Evolutionary conservation across 306 rosid species (phyloP).

Genomic region (Potentilla sterilis): DNA sequence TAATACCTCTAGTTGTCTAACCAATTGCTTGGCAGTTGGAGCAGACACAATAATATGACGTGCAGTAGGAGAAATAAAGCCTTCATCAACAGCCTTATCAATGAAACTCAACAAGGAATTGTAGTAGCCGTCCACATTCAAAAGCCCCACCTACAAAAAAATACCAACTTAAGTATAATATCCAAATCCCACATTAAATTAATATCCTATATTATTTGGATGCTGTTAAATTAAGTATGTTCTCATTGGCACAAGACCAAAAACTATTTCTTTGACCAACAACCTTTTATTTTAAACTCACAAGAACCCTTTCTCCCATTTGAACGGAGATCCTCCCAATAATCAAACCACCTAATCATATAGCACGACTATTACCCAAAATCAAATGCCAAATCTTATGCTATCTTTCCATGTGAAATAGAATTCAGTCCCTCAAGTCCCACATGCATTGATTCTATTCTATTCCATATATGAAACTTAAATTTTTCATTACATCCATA

Average conservation of each 20-base stretch:
- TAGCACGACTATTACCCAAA: conserved; percentile 42
- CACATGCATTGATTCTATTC: conserved; percentile 60
- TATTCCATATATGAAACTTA: conserved; percentile 8
- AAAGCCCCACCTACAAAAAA: conserved; percentile 79
- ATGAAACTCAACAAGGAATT: conserved; percentile 83
- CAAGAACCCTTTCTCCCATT: conserved; percentile 51
- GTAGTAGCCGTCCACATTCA: conserved; percentile 97
- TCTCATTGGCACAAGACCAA: conserved; percentile 1
- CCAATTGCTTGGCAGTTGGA: conserved; percentile 81
- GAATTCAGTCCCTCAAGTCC: conserved; percentile 53
- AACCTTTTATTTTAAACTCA: conserved; percentile 21
- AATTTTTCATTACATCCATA: conserved; percentile 13
- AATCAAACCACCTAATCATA: conserved; percentile 35
- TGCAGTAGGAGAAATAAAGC: conserved; percentile 89
- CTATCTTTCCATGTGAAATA: conserved; percentile 60
- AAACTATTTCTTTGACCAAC: conserved; percentile 43
- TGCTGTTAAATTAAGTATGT: conserved; percentile 1
- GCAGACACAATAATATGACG: conserved; percentile 99
- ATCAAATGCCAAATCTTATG: conserved; percentile 33
- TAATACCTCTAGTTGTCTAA: conserved; percentile 80
- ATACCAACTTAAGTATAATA: conserved; percentile 3
- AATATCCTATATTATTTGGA: neutral
- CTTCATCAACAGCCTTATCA: conserved; percentile 98
- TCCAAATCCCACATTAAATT: neutral
- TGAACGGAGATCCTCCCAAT: conserved; percentile 53